phyloP scores from a whole-genome alignment of 345 rosid genomes.

The Diplotaxis tenuifolia region DNA sequence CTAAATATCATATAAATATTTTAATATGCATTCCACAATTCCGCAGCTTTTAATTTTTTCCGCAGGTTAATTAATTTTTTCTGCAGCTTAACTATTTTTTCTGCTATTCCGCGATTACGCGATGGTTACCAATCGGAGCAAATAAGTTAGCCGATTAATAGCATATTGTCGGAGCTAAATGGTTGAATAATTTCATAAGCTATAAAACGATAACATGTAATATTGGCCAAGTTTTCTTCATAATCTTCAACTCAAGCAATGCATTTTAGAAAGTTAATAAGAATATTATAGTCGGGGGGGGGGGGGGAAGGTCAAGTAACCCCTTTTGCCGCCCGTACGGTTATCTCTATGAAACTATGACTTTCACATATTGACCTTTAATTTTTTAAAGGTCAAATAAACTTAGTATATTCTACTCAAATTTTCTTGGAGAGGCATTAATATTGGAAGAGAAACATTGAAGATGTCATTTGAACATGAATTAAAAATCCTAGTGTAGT shows the following conservation, averaged over 20 bases:
- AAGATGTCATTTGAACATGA: neutral
- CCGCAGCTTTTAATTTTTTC: no score
- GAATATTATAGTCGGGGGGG: neutral
- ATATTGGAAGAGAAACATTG: neutral
- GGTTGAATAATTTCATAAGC: neutral
- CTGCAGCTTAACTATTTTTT: no score
- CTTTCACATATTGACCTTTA: neutral
- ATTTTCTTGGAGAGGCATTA: neutral
- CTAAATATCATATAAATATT: no score
- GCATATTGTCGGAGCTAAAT: neutral
- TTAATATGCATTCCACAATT: no score
- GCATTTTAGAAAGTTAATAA: neutral
- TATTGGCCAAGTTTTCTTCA: neutral
- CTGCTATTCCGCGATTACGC: no score
- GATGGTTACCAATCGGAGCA: no score
- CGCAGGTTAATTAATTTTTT: no score
- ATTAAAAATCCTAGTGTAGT: neutral
- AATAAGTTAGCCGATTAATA: neutral
- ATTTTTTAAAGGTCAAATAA: neutral
- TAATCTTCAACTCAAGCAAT: neutral
- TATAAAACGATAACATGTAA: neutral
- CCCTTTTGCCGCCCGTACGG: constrained; percentile 9
- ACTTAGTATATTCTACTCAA: neutral
- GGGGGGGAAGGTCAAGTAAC: neutral
- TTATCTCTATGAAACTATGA: neutral